Percentiles rank a stretch among this genome's conserved stretches.
phyloP scores from a whole-genome alignment of 2,329 filamentous ascomycete species.

The Calonectria montana region DNA sequence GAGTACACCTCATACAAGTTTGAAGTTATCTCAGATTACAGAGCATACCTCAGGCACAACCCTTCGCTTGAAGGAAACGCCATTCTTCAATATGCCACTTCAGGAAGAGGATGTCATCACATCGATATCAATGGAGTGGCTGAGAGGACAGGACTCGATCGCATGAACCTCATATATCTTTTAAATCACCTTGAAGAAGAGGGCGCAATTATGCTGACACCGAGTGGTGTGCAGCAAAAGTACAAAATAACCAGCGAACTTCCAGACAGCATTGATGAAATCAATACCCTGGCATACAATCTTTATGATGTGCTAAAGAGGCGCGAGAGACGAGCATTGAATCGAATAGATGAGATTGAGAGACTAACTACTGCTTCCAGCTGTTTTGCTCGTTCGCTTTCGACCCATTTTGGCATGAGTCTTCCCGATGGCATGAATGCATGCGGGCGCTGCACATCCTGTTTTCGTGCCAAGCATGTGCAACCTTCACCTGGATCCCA shows the following conservation, averaged over 20 bases:
- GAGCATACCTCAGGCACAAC: constrained; percentile 47
- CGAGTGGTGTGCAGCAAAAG: constrained; percentile 62
- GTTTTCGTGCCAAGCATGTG: constrained; percentile 45
- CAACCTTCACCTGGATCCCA: constrained; percentile 52
- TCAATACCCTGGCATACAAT: constrained; percentile 56
- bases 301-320: constrained; percentile 62
- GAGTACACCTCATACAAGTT: constrained; percentile 69
- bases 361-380: constrained; percentile 61
- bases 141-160: constrained; percentile 46
- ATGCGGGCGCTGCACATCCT: constrained; percentile 67
- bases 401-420: constrained; percentile 68
- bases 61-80: constrained; percentile 55
- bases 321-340: constrained; percentile 65
- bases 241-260: constrained; percentile 62
- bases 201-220: constrained; percentile 61
- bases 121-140: constrained; percentile 61
- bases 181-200: constrained; percentile 65
- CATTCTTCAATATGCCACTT: constrained; percentile 55
- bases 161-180: constrained; percentile 62
- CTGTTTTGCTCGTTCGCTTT: constrained; percentile 66
- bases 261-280: constrained; percentile 54
- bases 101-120: constrained; percentile 53
- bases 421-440: constrained; percentile 54
- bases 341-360: constrained; percentile 61
- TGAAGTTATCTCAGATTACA: constrained; percentile 49